Conservation (phyloP, 1,139 yeast genomes). For the Debaryomyces psychrophilus region DNA sequence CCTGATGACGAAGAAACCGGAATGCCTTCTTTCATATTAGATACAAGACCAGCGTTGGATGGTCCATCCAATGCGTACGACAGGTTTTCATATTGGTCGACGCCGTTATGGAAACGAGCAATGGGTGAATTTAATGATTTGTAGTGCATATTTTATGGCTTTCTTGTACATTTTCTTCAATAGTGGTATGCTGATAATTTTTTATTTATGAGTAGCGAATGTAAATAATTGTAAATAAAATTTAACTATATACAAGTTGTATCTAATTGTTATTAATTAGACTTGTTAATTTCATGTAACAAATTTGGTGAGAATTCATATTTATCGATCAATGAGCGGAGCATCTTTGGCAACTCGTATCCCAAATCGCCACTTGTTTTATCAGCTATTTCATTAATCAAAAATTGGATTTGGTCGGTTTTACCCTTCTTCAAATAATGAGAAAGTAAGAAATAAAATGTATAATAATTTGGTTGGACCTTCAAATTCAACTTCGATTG, state of each 20-base stretch:
- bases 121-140: slow-evolving; percentile 42
- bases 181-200: background rate
- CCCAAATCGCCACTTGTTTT: slow-evolving; percentile 40
- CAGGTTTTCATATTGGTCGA: slow-evolving; percentile 56
- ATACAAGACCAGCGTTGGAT: slow-evolving; percentile 95
- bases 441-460: slow-evolving; percentile 57
- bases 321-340: slow-evolving; percentile 18
- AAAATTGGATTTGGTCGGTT: slow-evolving; percentile 34
- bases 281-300: slow-evolving; percentile 11
- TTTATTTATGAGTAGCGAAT: background rate
- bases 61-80: slow-evolving; percentile 62
- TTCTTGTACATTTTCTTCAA: slow-evolving; percentile 1
- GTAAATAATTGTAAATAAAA: slow-evolving; percentile 8
- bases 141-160: slow-evolving; percentile 1
- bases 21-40: slow-evolving; percentile 87
- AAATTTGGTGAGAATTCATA: slow-evolving; percentile 15
- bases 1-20: slow-evolving; percentile 90
- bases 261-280: slow-evolving; percentile 3
- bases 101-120: slow-evolving; percentile 46
- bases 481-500: slow-evolving; percentile 21
- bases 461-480: slow-evolving; percentile 54
- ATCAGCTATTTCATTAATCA: slow-evolving; percentile 39
- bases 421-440: slow-evolving; percentile 43
- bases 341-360: slow-evolving; percentile 36
- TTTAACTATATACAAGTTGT: slow-evolving; percentile 13